Conservation (phyloP, 495 filamentous ascomycete species). For the Podospora sp. region DNA sequence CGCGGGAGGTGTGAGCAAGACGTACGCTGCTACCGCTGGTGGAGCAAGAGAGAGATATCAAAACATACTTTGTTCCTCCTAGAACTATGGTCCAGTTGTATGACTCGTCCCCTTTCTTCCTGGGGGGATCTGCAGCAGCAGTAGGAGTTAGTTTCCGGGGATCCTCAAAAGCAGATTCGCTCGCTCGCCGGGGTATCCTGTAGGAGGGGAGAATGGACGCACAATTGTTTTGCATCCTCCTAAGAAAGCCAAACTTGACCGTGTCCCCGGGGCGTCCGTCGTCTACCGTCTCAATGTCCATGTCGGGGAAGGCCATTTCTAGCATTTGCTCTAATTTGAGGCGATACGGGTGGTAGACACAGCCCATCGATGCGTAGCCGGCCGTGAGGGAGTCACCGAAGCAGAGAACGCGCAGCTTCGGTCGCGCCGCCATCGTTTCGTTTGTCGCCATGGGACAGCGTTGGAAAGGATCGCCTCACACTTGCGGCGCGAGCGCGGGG, state of each 20-base stretch:
- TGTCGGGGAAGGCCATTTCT: slow-evolving; percentile 42
- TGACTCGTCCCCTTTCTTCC: slow-evolving; percentile 14
- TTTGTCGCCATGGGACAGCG: neutral
- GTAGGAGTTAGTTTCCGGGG: slow-evolving; percentile 6
- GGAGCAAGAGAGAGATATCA: neutral
- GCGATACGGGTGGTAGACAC: slow-evolving; percentile 56
- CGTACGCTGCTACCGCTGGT: neutral
- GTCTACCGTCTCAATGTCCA: slow-evolving; percentile 37
- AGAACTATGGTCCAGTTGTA: slow-evolving; percentile 56
- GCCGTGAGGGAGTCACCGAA: slow-evolving; percentile 67
- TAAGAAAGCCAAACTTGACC: slow-evolving; percentile 49
- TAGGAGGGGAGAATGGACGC: slow-evolving; percentile 22
- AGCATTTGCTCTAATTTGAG: slow-evolving; percentile 41
- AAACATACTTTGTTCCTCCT: slow-evolving; percentile 61
- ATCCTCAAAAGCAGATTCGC: neutral
- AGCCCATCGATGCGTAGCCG: slow-evolving; percentile 53
- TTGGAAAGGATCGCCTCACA: neutral
- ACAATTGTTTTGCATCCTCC: slow-evolving; percentile 51
- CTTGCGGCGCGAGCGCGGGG: neutral
- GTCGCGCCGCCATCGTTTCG: slow-evolving; percentile 27
- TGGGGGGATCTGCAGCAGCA: neutral
- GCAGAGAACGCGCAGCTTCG: slow-evolving; percentile 57
- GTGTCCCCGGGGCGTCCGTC: slow-evolving; percentile 57
- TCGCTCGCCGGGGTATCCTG: too few relatives aligned
- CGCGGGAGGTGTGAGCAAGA: neutral